Percentiles rank a stretch among this genome's conserved stretches.
These are phyloP conservation scores for Coemansia sp. DNA, from an alignment of 192 early-diverging fungal species.

Conservation along the genomic window DNA sequence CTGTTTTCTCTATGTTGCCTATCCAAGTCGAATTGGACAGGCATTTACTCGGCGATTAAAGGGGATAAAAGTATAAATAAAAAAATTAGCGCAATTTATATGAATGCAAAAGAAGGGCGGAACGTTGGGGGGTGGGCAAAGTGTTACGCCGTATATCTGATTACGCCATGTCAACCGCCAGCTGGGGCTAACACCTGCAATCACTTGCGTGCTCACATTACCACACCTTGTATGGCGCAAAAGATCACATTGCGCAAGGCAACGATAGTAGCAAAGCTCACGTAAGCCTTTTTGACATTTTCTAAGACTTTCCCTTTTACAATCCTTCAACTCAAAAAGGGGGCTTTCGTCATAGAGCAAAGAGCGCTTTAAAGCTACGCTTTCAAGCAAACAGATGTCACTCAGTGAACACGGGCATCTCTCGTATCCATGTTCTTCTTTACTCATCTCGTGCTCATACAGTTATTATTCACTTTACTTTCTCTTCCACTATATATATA, in stretches of 20 bases:
- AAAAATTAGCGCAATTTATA: not conserved
- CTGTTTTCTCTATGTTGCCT: not conserved
- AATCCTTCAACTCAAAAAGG: not conserved
- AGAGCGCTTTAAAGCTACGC: not conserved
- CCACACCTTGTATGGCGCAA: no score
- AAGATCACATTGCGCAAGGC: no score
- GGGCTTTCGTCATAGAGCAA: not conserved
- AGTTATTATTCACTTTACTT: not conserved
- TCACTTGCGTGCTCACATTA: no score
- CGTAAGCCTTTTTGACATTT: not conserved
- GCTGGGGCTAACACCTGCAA: no score
- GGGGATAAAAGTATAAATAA: not conserved
- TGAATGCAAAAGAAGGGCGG: not conserved
- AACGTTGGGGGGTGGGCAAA: not conserved
- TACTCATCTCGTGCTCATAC: not conserved
- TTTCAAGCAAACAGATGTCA: not conserved
- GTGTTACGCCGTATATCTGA: not conserved
- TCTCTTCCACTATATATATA: not conserved
- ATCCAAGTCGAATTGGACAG: not conserved
- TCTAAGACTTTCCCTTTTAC: not conserved
- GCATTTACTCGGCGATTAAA: constrained; percentile 5
- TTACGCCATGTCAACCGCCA: not conserved
- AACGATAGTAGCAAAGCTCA: not conserved
- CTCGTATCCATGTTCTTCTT: not conserved
- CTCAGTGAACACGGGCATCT: not conserved